Evolutionary conservation across 1,284 basidiomycete species (phyloP).

Genomic region (Sanghuangporus sanghuang): DNA sequence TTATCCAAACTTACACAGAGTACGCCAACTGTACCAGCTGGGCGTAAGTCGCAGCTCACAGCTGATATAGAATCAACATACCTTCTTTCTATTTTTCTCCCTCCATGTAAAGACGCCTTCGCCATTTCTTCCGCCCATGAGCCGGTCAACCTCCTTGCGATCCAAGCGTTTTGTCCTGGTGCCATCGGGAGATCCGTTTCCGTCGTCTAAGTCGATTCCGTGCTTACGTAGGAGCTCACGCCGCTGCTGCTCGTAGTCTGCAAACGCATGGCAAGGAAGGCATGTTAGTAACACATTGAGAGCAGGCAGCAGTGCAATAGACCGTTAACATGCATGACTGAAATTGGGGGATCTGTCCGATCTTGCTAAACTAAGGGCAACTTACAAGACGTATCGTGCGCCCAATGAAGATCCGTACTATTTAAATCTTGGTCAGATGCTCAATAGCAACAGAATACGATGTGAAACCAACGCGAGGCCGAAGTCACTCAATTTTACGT

Average conservation of each 20-base stretch:
- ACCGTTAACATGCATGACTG: not conserved
- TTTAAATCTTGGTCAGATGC: conserved; percentile 16
- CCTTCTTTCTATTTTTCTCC: conserved; percentile 88
- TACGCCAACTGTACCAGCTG: conserved; percentile 68
- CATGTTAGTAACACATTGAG: not conserved
- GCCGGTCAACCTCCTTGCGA: conserved; percentile 69
- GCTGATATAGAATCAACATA: conserved; percentile 26
- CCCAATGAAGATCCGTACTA: conserved; percentile 84
- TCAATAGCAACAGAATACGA: conserved; percentile 26
- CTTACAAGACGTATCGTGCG: conserved; percentile 85
- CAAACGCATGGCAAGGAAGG: not conserved
- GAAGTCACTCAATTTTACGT: conserved; percentile 94
- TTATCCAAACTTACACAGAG: conserved; percentile 64
- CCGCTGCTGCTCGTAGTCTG: conserved; percentile 94
- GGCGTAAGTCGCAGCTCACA: conserved; percentile 13
- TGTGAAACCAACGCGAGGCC: conserved; percentile 75
- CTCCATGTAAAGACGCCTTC: conserved; percentile 88
- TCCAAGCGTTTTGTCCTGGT: conserved; percentile 70
- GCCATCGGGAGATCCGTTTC: conserved; percentile 56
- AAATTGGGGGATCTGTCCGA: not conserved
- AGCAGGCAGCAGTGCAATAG: not conserved
- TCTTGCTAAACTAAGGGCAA: conserved; percentile 20
- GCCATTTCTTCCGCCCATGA: conserved; percentile 75
- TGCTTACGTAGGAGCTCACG: conserved; percentile 86
- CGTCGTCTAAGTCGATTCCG: conserved; percentile 90